Conservation (phyloP, 2,329 filamentous ascomycete genomes). For the Talaromyces sp. region DNA sequence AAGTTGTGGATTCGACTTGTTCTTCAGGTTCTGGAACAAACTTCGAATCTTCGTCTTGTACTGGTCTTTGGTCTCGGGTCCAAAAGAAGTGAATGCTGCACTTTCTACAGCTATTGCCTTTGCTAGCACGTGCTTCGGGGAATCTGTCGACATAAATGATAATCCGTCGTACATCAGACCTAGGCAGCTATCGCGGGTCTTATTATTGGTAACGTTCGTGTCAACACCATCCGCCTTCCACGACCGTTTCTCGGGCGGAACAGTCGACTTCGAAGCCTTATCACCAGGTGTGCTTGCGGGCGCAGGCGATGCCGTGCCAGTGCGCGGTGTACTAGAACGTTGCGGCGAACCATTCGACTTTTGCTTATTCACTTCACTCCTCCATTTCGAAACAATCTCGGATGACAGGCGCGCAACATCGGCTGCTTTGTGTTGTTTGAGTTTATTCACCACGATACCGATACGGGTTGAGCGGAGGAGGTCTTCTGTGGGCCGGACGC, state of each 20-base stretch:
- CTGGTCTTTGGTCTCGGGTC: conserved; percentile 64
- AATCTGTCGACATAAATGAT: conserved; percentile 61
- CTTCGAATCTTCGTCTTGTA: conserved; percentile 90
- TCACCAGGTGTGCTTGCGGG: conserved; percentile 44
- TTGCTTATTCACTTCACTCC: conserved; percentile 45
- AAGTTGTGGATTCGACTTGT: conserved; percentile 77
- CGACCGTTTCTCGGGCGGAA: conserved; percentile 70
- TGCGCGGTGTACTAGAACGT: conserved; percentile 45
- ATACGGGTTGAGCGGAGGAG: conserved; percentile 87
- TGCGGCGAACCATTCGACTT: conserved; percentile 42
- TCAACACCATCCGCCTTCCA: conserved; percentile 79
- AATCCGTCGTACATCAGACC: conserved; percentile 93
- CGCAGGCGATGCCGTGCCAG: conserved; percentile 51
- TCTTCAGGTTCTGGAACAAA: conserved; percentile 91
- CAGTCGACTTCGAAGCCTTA: conserved; percentile 52
- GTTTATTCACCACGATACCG: conserved; percentile 82
- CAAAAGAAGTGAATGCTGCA: conserved; percentile 67
- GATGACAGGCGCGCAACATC: conserved; percentile 69
- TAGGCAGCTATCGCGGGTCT: conserved; percentile 76
- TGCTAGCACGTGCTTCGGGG: conserved; percentile 63
- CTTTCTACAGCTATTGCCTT: conserved; percentile 70
- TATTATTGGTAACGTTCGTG: conserved; percentile 68
- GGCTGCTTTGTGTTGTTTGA: conserved; percentile 73
- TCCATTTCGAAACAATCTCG: conserved; percentile 73
- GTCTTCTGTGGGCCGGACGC: conserved; percentile 81